Conservation (phyloP, 2,329 filamentous ascomycete genomes). For the Venturia nashicola region DNA sequence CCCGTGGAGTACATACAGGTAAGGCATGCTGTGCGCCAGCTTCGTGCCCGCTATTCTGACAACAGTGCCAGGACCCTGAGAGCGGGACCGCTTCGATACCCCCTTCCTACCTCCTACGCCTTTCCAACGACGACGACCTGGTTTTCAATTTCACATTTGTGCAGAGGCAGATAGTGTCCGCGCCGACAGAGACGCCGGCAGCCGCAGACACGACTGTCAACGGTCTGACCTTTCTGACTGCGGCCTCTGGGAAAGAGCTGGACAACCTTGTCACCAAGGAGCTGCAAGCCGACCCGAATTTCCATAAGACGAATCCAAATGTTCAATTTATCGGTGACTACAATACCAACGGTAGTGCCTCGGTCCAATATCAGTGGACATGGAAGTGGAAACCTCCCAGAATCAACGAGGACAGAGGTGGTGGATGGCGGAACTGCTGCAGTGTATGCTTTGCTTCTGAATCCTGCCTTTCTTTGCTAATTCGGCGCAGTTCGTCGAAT, state of each 20-base stretch:
- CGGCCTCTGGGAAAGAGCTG: slow-evolving; percentile 72
- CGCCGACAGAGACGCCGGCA: slow-evolving; percentile 35
- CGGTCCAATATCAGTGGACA: slow-evolving; percentile 83
- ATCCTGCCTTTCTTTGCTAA: not conserved
- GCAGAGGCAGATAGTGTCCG: slow-evolving; percentile 40
- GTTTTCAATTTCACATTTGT: slow-evolving; percentile 88
- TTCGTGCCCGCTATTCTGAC: not conserved
- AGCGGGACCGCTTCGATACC: slow-evolving; percentile 23
- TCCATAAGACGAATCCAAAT: slow-evolving; percentile 85
- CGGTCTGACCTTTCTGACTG: slow-evolving; percentile 85
- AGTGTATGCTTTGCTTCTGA: slow-evolving; percentile 46
- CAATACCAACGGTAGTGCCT: slow-evolving; percentile 67
- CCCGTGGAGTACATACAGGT: slow-evolving; percentile 91
- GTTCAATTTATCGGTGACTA: slow-evolving; percentile 93
- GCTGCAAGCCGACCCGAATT: slow-evolving; percentile 91
- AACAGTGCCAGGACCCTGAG: slow-evolving; percentile 61
- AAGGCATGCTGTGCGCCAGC: slow-evolving; percentile 18
- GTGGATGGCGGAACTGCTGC: slow-evolving; percentile 92
- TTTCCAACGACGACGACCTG: slow-evolving; percentile 84
- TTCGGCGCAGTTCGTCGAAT: slow-evolving; percentile 71
- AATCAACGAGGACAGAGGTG: slow-evolving; percentile 63
- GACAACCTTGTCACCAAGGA: slow-evolving; percentile 90
- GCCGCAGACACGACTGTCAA: slow-evolving; percentile 64
- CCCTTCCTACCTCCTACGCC: slow-evolving; percentile 72
- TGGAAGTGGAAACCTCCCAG: slow-evolving; percentile 97